Conservation (phyloP, 768 basidiomycete genomes). For the Russula vinacea region DNA sequence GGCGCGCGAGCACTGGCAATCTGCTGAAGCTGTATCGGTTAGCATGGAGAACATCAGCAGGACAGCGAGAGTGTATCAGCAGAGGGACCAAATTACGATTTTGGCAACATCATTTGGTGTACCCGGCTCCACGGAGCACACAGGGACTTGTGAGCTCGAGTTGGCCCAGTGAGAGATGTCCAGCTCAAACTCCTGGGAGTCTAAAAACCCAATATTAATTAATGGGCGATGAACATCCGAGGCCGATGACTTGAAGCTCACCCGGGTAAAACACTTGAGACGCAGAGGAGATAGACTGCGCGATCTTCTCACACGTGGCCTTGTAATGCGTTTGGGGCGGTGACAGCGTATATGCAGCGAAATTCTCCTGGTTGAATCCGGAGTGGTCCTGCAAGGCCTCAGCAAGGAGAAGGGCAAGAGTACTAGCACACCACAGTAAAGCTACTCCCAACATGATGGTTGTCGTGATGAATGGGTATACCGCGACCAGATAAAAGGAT, state of each 20-base stretch:
- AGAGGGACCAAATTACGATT: constrained; percentile 7
- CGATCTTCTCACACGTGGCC: background rate
- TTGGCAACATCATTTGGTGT: constrained; percentile 21
- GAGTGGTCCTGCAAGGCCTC: background rate
- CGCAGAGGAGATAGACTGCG: background rate
- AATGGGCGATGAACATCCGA: too few species aligned
- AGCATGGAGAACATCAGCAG: background rate
- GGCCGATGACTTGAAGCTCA: background rate
- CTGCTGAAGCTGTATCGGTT: background rate
- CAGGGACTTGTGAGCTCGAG: constrained; percentile 22
- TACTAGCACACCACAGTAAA: background rate
- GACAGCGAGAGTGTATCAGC: background rate
- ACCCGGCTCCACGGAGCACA: constrained; percentile 29
- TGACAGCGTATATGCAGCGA: background rate
- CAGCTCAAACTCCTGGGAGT: constrained; percentile 3
- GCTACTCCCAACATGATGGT: background rate
- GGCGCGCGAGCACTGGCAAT: background rate
- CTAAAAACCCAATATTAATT: too few species aligned
- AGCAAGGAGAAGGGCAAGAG: background rate
- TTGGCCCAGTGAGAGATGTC: constrained; percentile 27
- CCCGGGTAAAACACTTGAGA: constrained; percentile 17
- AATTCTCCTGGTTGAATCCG: background rate
- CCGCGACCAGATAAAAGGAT: too few species aligned
- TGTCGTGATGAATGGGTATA: too few species aligned
- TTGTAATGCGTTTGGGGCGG: background rate